Percentiles rank a stretch among this genome's conserved stretches.
Conservation (phyloP, 2,329 filamentous ascomycete species). For the Chrysoporthe deuterocubensis region DNA sequence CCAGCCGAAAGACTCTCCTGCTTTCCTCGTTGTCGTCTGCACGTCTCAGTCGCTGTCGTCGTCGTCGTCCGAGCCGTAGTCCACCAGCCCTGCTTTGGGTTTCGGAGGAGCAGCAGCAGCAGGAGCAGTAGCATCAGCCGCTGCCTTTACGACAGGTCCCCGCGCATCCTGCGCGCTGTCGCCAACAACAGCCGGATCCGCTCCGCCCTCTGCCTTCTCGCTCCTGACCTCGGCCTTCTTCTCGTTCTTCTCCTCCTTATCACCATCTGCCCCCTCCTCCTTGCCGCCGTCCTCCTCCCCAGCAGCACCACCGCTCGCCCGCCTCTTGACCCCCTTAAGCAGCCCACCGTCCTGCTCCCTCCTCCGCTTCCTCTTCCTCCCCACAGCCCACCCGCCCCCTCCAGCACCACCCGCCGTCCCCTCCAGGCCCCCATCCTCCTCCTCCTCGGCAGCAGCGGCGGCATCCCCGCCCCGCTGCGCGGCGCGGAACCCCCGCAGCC, state of each 20-base stretch:
- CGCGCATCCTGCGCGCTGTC: constrained; percentile 1
- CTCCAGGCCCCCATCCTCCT: constrained; percentile 12
- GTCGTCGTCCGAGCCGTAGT: constrained; percentile 61
- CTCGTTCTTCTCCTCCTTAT: constrained; percentile 14
- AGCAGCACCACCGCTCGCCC: constrained; percentile 15
- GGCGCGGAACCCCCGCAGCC: constrained; percentile 59
- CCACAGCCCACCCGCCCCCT: constrained; percentile 15
- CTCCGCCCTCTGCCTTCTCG: constrained; percentile 3
- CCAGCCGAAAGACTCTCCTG: too few relatives aligned
- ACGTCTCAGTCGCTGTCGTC: constrained; percentile 45
- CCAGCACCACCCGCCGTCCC: background rate
- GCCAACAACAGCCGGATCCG: background rate
- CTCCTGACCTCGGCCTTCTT: constrained; percentile 3
- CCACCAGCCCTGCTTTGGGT: constrained; percentile 50
- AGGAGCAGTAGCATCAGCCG: constrained; percentile 2
- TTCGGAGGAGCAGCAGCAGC: constrained; percentile 30
- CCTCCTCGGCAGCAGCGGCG: constrained; percentile 20
- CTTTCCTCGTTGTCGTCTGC: background rate
- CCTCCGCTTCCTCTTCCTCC: constrained; percentile 24
- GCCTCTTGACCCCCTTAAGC: constrained; percentile 32
- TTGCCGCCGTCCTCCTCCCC: background rate
- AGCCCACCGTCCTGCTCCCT: constrained; percentile 23
- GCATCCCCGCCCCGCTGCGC: constrained; percentile 45
- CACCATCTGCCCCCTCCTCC: constrained; percentile 22
- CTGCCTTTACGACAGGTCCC: constrained; percentile 35